Percentiles rank a stretch among this genome's conserved stretches.
Conservation (phyloP, 148 eudicot species). For the Amaranthus palmeri region DNA sequence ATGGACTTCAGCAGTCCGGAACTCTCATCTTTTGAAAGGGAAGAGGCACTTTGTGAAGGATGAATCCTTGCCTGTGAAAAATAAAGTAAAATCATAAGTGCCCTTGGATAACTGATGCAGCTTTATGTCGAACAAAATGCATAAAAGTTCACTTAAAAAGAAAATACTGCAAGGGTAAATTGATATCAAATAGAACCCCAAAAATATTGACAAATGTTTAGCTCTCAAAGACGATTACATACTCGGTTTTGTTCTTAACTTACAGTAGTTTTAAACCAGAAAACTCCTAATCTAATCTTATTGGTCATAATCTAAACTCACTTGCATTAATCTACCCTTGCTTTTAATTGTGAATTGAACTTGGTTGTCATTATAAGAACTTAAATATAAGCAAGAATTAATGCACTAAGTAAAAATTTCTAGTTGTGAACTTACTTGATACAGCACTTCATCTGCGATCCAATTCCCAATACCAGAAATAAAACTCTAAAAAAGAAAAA, state of each 20-base stretch:
- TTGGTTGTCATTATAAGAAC: not conserved
- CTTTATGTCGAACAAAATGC: not conserved
- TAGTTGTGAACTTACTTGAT: slow-evolving; percentile 61
- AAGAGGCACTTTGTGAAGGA: slow-evolving; percentile 59
- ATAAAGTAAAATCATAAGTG: not conserved
- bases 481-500: slow-evolving; percentile 52
- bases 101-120: not conserved
- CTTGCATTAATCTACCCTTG: not conserved
- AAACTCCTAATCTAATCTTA: too few species aligned
- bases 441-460: slow-evolving; percentile 98
- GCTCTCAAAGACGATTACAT: not conserved
- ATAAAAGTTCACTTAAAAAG: not conserved
- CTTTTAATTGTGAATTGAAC: not conserved
- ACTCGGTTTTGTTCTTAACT: not conserved
- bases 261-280: too few species aligned
- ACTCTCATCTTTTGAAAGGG: slow-evolving; percentile 64
- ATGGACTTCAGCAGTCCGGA: slow-evolving; percentile 63
- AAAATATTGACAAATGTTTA: not conserved
- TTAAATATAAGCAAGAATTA: not conserved
- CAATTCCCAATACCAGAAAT: slow-evolving; percentile 96
- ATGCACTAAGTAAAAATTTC: slow-evolving; percentile 3
- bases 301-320: not conserved
- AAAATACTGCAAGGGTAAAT: not conserved
- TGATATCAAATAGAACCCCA: not conserved
- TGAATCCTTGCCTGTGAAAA: slow-evolving; percentile 76